phyloP scores from a whole-genome alignment of 1,139 yeast genomes.

The Saccharomyces hybrid region DNA sequence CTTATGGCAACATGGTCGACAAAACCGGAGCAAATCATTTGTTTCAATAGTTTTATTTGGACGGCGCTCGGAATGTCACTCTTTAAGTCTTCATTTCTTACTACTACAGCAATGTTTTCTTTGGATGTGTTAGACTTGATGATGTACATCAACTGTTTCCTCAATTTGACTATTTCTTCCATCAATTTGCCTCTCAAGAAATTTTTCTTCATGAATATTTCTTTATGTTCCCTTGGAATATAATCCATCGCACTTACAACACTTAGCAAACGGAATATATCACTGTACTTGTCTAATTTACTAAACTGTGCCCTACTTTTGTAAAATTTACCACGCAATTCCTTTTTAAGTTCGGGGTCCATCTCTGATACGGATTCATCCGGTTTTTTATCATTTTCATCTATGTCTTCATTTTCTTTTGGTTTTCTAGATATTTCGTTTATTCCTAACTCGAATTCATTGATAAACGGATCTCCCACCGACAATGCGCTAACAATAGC shows the following conservation, averaged over 20 bases:
- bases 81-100: constrained; percentile 45
- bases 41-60: constrained; percentile 76
- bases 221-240: constrained; percentile 42
- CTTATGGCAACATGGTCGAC: constrained; percentile 84
- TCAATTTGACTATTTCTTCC: constrained; percentile 77
- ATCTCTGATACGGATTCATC: constrained; percentile 30
- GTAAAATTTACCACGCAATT: constrained; percentile 43
- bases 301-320: constrained; percentile 55
- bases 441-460: constrained; percentile 64
- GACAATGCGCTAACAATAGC: constrained; percentile 89
- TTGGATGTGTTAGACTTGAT: constrained; percentile 57
- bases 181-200: constrained; percentile 62
- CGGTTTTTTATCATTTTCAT: constrained; percentile 5
- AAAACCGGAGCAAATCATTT: constrained; percentile 88
- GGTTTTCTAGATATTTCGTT: constrained; percentile 19
- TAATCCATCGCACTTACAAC: constrained; percentile 89
- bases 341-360: constrained; percentile 36
- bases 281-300: constrained; percentile 63
- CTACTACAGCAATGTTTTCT: constrained; percentile 49
- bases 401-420: constrained; percentile 24
- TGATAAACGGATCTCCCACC: constrained; percentile 85
- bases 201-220: constrained; percentile 46
- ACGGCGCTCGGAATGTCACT: constrained; percentile 58
- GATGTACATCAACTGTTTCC: constrained; percentile 70
- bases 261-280: constrained; percentile 65